Conservation (phyloP, 148 eudicot genomes). For the Drosera capensis region DNA sequence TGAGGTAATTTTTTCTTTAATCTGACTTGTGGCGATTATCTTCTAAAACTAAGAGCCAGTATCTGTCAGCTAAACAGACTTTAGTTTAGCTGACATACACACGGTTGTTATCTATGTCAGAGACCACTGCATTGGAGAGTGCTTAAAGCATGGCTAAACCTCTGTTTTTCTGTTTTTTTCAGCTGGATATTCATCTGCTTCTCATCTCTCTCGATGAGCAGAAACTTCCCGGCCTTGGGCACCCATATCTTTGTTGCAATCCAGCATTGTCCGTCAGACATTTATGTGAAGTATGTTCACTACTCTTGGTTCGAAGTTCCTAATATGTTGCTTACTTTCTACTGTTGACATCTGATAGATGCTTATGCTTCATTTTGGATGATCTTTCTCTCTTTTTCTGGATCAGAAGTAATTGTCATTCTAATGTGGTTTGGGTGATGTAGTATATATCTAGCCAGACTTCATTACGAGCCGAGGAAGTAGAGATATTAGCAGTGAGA, state of each 20-base stretch:
- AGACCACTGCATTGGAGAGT: too few species aligned
- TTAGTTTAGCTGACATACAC: too few species aligned
- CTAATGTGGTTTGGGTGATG: conserved; percentile 2
- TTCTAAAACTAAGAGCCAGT: too few species aligned
- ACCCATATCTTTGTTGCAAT: conserved; percentile 31
- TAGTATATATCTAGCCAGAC: conserved; percentile 51
- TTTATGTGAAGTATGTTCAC: conserved; percentile 37
- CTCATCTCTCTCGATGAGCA: conserved; percentile 41
- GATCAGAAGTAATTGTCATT: too few species aligned
- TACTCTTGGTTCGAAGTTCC: neutral
- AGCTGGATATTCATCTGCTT: conserved; percentile 43
- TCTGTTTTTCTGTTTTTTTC: conserved; percentile 7
- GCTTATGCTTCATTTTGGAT: too few species aligned
- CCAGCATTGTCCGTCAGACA: conserved; percentile 34
- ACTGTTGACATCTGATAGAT: neutral
- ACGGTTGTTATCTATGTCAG: too few species aligned
- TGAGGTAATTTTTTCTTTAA: too few species aligned
- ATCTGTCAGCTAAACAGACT: too few species aligned
- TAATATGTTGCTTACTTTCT: neutral
- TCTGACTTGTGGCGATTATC: too few species aligned
- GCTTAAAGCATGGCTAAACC: too few species aligned
- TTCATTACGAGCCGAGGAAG: conserved; percentile 25
- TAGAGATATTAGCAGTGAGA: conserved; percentile 40
- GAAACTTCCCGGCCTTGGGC: conserved; percentile 23
- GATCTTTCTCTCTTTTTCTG: too few species aligned